phyloP scores from a whole-genome alignment of 345 rosid genomes.

The Fremontodendron californicum region DNA sequence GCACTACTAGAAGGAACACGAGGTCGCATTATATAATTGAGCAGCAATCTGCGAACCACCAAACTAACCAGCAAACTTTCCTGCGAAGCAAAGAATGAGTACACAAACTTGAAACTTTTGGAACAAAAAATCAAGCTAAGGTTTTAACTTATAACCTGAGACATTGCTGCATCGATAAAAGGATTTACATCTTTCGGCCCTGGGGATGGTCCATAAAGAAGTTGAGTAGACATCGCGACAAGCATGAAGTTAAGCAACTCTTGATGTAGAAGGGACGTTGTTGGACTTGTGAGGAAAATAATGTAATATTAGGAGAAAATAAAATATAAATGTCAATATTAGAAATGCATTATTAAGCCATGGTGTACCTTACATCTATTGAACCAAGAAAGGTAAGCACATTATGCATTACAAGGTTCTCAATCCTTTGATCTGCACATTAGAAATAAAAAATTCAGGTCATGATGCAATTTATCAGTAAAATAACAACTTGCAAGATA shows the following conservation, averaged over 20 bases:
- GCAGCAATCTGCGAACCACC: slow-evolving; percentile 64
- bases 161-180: slow-evolving; percentile 82
- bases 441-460: slow-evolving; percentile 25
- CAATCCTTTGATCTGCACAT: slow-evolving; percentile 69
- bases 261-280: slow-evolving; percentile 72
- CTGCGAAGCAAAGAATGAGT: slow-evolving; percentile 31
- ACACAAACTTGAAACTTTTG: background rate
- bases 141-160: slow-evolving; percentile 52
- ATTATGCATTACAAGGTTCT: slow-evolving; percentile 67
- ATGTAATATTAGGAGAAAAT: slow-evolving; percentile 26
- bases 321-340: slow-evolving; percentile 7
- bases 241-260: slow-evolving; percentile 89
- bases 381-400: slow-evolving; percentile 72
- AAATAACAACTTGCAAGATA: slow-evolving; percentile 2
- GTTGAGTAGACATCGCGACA: slow-evolving; percentile 89
- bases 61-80: slow-evolving; percentile 62
- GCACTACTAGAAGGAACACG: slow-evolving; percentile 36
- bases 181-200: slow-evolving; percentile 75
- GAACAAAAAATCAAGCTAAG: slow-evolving; percentile 5
- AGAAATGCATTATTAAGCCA: slow-evolving; percentile 5
- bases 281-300: slow-evolving; percentile 57
- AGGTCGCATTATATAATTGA: slow-evolving; percentile 64
- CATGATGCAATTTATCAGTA: background rate
- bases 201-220: slow-evolving; percentile 69
- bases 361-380: slow-evolving; percentile 69